Evolutionary conservation across 495 filamentous ascomycete species (phyloP), one percentile per base, ranked within the genome.

Genomic region (Neurospora sp.): DNA sequence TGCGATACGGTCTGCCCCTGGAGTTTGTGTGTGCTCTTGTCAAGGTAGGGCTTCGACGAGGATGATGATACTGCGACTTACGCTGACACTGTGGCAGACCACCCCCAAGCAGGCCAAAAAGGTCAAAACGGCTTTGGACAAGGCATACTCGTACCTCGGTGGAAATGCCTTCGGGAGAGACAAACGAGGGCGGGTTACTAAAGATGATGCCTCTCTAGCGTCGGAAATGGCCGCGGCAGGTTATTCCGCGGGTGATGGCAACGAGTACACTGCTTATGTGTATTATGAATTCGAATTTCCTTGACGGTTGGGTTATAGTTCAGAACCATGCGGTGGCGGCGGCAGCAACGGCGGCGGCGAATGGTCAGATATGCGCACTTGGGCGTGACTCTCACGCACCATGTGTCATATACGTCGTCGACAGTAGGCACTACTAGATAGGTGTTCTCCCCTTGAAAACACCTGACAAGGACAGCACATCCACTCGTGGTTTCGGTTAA

Each of bases 161-260:
- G 96, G 96, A 38, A 98, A 97, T 78, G 96, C 96, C 3, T 95
- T 99, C 78, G 92, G 92, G 8, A 86, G 93, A 69, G 96, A 99
- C 84, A 98, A 97, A 86, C 94, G 94, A 82, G 96, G 96, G 10
- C 89, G 92, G 69, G 88, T 94, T 73, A 92, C 91, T 77, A 93
- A 94, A 78, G 94, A 98, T 78, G 95, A 98, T 81, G 87, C 89
- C 39, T 83, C 88, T 36, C 80, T 89, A 70, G 90, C 91, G 38
- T 90, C 88, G 48, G 94, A 97, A 73, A 93, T 96, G 88, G 92
- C 93, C 43, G 89, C 88, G 3, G 88, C 86, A 2, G 90, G 88
- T 24, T 77, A 89, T 40, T 86, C 84, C 13, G 78, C 82, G 3
- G 91, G 89, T 40, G 90, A 92, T 74, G 90, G 89, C 66, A 88